These are phyloP conservation scores for Microbotryum saponariae DNA, from an alignment of 1,284 basidiomycete genomes.

Conservation along the genomic window DNA sequence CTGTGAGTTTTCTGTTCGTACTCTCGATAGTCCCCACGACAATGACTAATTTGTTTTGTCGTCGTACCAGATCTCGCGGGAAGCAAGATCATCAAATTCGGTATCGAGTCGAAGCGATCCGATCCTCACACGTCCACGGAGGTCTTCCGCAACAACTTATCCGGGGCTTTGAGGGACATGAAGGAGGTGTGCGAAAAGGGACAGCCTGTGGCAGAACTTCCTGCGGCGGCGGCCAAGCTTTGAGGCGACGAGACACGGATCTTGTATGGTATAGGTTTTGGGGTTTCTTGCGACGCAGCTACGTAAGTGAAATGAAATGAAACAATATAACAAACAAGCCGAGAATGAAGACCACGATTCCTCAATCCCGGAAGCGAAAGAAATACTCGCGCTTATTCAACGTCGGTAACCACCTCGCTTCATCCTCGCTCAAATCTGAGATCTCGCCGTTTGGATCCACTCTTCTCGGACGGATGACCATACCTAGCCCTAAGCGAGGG, in stretches of 20 bases:
- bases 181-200: slow-evolving; percentile 49
- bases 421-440: too few relatives aligned
- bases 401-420: too few relatives aligned
- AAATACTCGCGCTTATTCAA: too few relatives aligned
- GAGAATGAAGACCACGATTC: too few relatives aligned
- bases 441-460: too few relatives aligned
- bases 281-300: background rate
- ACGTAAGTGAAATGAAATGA: background rate
- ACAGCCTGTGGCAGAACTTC: slow-evolving; percentile 5
- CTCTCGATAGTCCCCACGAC: too few relatives aligned
- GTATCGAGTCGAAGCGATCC: slow-evolving; percentile 82
- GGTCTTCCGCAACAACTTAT: slow-evolving; percentile 59
- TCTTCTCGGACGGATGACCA: too few relatives aligned
- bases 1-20: slow-evolving; percentile 51
- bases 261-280: background rate
- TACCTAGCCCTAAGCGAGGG: too few relatives aligned
- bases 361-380: too few relatives aligned
- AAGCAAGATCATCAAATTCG: slow-evolving; percentile 77
- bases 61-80: slow-evolving; percentile 65
- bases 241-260: background rate
- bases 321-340: too few relatives aligned
- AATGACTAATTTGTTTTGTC: background rate
- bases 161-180: slow-evolving; percentile 68
- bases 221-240: slow-evolving; percentile 9
- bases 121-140: slow-evolving; percentile 63